Base-by-base conservation (phyloP, 371 early-diverging fungal species). In the Zychaea mexicana region DNA sequence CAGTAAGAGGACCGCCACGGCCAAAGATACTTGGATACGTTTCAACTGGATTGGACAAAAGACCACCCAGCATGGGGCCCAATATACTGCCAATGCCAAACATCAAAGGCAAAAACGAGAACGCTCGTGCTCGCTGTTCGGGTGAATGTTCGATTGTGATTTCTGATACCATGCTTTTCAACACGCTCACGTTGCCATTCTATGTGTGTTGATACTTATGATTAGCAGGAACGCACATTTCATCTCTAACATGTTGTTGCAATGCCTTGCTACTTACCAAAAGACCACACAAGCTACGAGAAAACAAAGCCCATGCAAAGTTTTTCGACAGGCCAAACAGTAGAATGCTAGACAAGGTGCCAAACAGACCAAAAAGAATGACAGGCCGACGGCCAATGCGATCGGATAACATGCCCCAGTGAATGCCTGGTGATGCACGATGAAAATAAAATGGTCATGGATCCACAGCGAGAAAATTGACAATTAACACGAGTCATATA, bases 161-260 rank as follows among this genome's bases (percentile, higher is more conserved):
- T 70, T 97, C 97, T 2, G 92, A 93, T 27, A 96, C 75, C 75
- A 94, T 89, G 19, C 91, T 89, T 72, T 95, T 96, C 7, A 67
- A 81, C 3, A 94, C 93, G 7, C 91, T 91, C n/a, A 91, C 81
- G 62, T 94, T 96, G 24, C 92, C 91, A 54, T 76, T 79, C 73
- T 76, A 57, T n/a, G n/a, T n/a, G n/a, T n/a, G n/a, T n/a, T n/a
- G n/a, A n/a, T n/a, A n/a, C n/a, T n/a, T n/a, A n/a, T n/a, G n/a
- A n/a, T n/a, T n/a, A n/a, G n/a, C n/a, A n/a, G n/a, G n/a, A n/a
- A n/a, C n/a, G n/a, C n/a, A n/a, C n/a, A n/a, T n/a, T n/a, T n/a
- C n/a, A n/a, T n/a, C n/a, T n/a, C n/a, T n/a, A n/a, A n/a, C n/a
- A n/a, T n/a, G n/a, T n/a, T n/a, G n/a, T n/a, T n/a, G n/a, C n/a